A percentile compares a stretch with the other conserved stretches of the same genome.
Conservation (phyloP, 1,284 basidiomycete species). For the Cerioporus squamosus region DNA sequence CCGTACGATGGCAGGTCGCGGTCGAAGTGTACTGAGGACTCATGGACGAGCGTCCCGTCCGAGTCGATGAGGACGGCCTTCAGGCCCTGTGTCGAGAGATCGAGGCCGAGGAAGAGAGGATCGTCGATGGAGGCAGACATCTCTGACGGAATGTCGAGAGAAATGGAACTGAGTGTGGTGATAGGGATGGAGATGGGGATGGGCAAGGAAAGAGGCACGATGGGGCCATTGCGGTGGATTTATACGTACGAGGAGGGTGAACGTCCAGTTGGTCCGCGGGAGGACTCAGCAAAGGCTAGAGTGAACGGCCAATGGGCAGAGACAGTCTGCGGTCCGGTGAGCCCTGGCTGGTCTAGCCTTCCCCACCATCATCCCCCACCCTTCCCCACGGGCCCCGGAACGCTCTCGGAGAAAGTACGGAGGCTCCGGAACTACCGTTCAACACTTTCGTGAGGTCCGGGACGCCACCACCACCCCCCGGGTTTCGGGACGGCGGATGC, state of each 20-base stretch:
- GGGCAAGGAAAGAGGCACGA: neutral
- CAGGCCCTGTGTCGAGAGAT: conserved; percentile 88
- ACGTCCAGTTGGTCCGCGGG: neutral
- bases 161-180: neutral
- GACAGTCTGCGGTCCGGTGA: conserved; percentile 4
- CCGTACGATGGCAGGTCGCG: conserved; percentile 75
- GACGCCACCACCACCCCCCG: too few relatives aligned
- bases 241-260: conserved; percentile 11
- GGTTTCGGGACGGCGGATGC: too few relatives aligned
- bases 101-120: conserved; percentile 82
- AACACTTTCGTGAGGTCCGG: too few relatives aligned
- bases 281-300: neutral
- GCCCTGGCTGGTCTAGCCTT: neutral
- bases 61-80: conserved; percentile 75
- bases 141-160: neutral
- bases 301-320: conserved; percentile 7
- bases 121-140: conserved; percentile 5
- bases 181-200: neutral
- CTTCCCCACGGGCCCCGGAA: conserved; percentile 6
- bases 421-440: neutral
- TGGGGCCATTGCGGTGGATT: conserved; percentile 6
- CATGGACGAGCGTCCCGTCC: conserved; percentile 66
- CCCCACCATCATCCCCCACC: conserved; percentile 12
- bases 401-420: conserved; percentile 8
- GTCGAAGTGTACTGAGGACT: conserved; percentile 83